Evolutionary conservation across 768 basidiomycete genomes (phyloP).

Genomic region (Tulasnella sp.): DNA sequence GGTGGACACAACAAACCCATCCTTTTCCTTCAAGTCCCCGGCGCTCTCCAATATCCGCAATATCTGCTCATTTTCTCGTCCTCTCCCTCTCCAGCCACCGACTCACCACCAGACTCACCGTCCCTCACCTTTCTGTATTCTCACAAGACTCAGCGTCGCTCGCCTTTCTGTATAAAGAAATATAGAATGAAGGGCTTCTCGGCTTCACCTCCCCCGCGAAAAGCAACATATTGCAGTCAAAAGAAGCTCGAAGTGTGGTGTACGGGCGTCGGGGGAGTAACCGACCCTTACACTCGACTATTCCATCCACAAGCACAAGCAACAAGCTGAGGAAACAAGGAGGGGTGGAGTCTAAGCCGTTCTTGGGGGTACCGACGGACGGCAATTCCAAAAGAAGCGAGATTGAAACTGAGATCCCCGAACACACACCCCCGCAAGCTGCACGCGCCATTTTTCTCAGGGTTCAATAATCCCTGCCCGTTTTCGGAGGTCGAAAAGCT

Average conservation of each 20-base stretch:
- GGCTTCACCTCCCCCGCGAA: neutral
- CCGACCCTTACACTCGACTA: neutral
- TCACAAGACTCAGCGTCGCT: neutral
- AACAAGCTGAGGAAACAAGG: no score
- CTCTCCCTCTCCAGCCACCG: neutral
- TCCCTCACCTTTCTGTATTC: neutral
- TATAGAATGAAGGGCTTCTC: neutral
- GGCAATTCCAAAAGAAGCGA: neutral
- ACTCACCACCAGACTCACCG: neutral
- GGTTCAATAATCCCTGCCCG: neutral
- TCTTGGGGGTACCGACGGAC: neutral
- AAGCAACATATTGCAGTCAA: neutral
- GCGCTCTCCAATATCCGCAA: neutral
- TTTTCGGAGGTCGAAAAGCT: neutral
- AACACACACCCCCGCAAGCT: neutral
- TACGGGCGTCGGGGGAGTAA: neutral
- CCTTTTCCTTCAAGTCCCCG: neutral
- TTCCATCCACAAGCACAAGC: no score
- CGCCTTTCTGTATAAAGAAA: neutral
- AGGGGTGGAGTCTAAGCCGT: neutral
- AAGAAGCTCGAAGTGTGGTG: neutral
- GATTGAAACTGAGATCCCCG: neutral
- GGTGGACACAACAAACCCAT: neutral
- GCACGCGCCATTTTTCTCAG: neutral
- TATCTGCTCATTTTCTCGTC: neutral